Percentiles rank a stretch among this genome's conserved stretches.
These are phyloP conservation scores for Aspergillus sclerotialis DNA, from an alignment of 2,329 filamentous ascomycete species.

Conservation along the genomic window DNA sequence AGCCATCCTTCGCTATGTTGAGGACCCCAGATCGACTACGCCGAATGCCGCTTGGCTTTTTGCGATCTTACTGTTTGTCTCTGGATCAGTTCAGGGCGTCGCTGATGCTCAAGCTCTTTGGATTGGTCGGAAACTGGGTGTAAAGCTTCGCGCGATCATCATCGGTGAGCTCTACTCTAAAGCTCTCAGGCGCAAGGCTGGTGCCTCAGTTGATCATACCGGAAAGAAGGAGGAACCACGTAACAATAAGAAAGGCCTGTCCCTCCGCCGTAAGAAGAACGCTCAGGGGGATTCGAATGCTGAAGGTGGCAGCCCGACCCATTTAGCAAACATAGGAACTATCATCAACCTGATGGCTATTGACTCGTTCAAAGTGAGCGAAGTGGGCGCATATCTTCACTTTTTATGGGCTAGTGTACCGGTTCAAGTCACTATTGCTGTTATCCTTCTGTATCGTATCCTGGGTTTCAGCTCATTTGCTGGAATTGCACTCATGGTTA, in stretches of 20 bases:
- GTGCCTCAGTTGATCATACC: conserved; percentile 66
- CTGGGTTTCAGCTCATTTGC: conserved; percentile 91
- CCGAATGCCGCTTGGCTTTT: conserved; percentile 91
- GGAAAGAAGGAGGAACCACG: conserved; percentile 53
- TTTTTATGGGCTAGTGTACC: conserved; percentile 91
- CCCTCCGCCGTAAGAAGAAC: conserved; percentile 53
- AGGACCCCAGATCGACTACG: conserved; percentile 68
- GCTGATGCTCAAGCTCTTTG: conserved; percentile 82
- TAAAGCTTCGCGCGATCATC: conserved; percentile 86
- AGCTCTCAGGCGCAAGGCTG: conserved; percentile 81
- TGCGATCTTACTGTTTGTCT: conserved; percentile 79
- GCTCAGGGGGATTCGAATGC: conserved; percentile 16
- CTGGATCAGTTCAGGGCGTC: conserved; percentile 73
- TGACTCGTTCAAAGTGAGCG: conserved; percentile 96
- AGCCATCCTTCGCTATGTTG: conserved; percentile 89
- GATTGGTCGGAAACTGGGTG: conserved; percentile 90
- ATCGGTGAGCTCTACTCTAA: conserved; percentile 98
- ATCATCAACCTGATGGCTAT: conserved; percentile 99
- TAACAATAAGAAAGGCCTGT: conserved; percentile 40
- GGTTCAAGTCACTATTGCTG: conserved; percentile 74
- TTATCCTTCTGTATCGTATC: conserved; percentile 78
- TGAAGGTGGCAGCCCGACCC: conserved; percentile 41
- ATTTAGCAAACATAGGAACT: conserved; percentile 88
- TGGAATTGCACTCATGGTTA: conserved; percentile 80
- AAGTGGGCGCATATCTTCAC: conserved; percentile 90